Conservation (phyloP, 1,284 basidiomycete genomes). For the Fomitopsis pinicola region DNA sequence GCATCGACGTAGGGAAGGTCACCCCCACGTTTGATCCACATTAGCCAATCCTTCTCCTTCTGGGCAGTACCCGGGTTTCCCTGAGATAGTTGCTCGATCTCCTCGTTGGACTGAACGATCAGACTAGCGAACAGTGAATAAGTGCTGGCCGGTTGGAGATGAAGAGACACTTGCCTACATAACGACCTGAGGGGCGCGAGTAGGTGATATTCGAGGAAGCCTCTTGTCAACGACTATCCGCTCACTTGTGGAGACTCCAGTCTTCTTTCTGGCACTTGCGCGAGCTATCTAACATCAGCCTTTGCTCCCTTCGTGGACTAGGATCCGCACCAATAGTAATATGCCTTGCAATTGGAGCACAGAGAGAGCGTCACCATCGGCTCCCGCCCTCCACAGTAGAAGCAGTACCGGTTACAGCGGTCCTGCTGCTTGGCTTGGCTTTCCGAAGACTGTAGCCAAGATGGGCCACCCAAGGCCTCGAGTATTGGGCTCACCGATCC, state of each 20-base stretch:
- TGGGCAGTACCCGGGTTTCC: constrained; percentile 6
- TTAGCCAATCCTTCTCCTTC: constrained; percentile 8
- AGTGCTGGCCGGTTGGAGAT: not conserved
- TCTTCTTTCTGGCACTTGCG: constrained; percentile 18
- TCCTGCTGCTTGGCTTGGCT: not conserved
- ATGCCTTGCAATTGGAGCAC: constrained; percentile 14
- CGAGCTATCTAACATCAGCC: constrained; percentile 8
- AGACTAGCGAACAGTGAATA: not conserved
- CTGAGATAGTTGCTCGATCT: not conserved
- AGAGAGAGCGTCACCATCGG: constrained; percentile 13
- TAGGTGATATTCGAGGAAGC: too few relatives aligned
- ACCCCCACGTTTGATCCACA: constrained; percentile 6
- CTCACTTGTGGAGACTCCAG: constrained; percentile 19
- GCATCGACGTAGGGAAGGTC: constrained; percentile 3
- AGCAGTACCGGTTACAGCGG: not conserved
- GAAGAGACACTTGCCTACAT: not conserved
- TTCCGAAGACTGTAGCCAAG: constrained; percentile 11
- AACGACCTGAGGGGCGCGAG: not conserved
- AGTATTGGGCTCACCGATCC: constrained; percentile 11
- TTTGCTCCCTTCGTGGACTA: too few relatives aligned
- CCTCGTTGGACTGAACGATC: not conserved
- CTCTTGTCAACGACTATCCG: not conserved
- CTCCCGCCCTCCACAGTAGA: constrained; percentile 11
- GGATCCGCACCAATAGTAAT: constrained; percentile 18
- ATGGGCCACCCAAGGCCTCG: constrained; percentile 10